Percentiles rank a stretch among this genome's conserved stretches.
These are phyloP conservation scores for Trichoderma gracile DNA, from an alignment of 2,329 filamentous ascomycete genomes.

Conservation along the genomic window DNA sequence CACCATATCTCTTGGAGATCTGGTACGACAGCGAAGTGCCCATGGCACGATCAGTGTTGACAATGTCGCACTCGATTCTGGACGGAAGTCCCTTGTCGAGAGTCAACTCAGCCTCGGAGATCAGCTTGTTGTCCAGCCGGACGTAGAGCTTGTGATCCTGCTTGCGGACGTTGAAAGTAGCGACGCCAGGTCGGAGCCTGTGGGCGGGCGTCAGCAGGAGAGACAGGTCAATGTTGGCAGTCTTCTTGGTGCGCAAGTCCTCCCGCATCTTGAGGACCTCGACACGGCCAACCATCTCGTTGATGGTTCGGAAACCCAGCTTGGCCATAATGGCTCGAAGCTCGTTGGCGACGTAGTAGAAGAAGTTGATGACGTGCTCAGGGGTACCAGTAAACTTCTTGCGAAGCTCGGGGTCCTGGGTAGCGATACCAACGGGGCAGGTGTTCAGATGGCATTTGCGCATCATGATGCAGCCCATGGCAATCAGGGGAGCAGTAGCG, in stretches of 20 bases:
- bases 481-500: constrained; percentile 89
- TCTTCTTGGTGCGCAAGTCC: constrained; percentile 84
- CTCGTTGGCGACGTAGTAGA: constrained; percentile 97
- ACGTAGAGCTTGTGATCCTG: constrained; percentile 94
- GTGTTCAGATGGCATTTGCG: constrained; percentile 75
- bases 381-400: constrained; percentile 93
- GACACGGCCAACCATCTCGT: constrained; percentile 95
- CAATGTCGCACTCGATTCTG: constrained; percentile 90
- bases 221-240: constrained; percentile 87
- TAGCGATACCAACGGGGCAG: constrained; percentile 90
- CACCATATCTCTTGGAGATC: constrained; percentile 88
- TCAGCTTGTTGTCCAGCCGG: constrained; percentile 94
- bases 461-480: constrained; percentile 98
- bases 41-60: constrained; percentile 93
- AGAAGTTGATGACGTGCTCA: constrained; percentile 98
- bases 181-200: constrained; percentile 88
- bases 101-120: constrained; percentile 90
- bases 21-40: constrained; percentile 95
- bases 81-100: constrained; percentile 92
- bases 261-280: constrained; percentile 85
- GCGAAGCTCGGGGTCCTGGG: constrained; percentile 89
- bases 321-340: constrained; percentile 95
- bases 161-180: constrained; percentile 96
- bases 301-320: constrained; percentile 90
- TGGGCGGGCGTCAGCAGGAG: constrained; percentile 95